A percentile compares a stretch with the other conserved stretches of the same genome.
phyloP scores from a whole-genome alignment of 2,329 filamentous ascomycete genomes.

The Keithomyces neogunnii region DNA sequence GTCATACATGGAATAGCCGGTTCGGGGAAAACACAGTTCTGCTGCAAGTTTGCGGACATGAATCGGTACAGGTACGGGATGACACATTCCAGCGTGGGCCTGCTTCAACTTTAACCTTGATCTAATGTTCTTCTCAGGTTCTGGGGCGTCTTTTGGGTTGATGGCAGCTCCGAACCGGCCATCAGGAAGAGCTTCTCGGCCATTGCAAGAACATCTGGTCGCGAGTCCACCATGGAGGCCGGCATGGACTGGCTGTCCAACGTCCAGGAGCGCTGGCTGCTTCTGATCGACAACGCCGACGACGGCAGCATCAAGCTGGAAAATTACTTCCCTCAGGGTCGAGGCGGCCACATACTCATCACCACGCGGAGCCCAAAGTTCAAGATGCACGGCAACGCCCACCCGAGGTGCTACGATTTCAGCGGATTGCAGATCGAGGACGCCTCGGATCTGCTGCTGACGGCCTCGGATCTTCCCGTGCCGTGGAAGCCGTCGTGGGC shows the following conservation, averaged over 20 bases:
- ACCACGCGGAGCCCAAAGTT: slow-evolving; percentile 7
- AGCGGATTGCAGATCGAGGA: slow-evolving; percentile 2
- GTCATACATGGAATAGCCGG: slow-evolving; percentile 23
- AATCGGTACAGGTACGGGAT: neutral
- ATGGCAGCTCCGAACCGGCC: slow-evolving; percentile 19
- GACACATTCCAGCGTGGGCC: too few species aligned
- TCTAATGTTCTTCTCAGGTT: neutral
- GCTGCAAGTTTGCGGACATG: neutral
- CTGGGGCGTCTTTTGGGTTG: slow-evolving; percentile 27
- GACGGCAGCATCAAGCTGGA: slow-evolving; percentile 12
- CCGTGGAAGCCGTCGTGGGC: slow-evolving; percentile 3
- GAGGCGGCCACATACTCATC: slow-evolving; percentile 7
- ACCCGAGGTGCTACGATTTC: slow-evolving; percentile 4
- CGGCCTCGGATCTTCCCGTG: slow-evolving; percentile 1
- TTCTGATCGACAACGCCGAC: slow-evolving; percentile 31
- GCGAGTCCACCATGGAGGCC: slow-evolving; percentile 14
- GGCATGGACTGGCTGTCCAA: neutral
- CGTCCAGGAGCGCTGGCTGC: slow-evolving; percentile 22
- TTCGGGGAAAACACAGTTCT: slow-evolving; percentile 28
- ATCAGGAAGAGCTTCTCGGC: slow-evolving; percentile 18
- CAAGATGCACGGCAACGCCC: slow-evolving; percentile 4
- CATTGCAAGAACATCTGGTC: slow-evolving; percentile 45
- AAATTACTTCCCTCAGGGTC: slow-evolving; percentile 3
- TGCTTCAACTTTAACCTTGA: neutral
- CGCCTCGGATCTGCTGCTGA: slow-evolving; percentile 5